A percentile compares a stretch with the other conserved stretches of the same genome.
These are phyloP conservation scores for Stropharia rugosoannulata DNA, from an alignment of 768 basidiomycete genomes.

Conservation along the genomic window DNA sequence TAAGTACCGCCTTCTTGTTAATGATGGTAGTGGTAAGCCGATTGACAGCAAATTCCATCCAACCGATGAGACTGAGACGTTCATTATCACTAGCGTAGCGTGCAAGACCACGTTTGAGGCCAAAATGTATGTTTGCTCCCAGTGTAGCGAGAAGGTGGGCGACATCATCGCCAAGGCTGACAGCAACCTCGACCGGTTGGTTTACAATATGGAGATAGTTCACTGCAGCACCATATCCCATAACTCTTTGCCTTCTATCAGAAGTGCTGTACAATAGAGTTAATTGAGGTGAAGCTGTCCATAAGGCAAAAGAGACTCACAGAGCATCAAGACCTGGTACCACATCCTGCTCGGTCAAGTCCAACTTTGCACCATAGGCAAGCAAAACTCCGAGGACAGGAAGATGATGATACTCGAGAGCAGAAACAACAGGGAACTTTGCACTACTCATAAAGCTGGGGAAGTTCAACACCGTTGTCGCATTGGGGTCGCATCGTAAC, in stretches of 20 bases:
- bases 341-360: conserved; percentile 33
- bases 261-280: conserved; percentile 11
- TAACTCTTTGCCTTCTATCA: conserved; percentile 13
- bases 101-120: conserved; percentile 22
- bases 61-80: conserved; percentile 34
- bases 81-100: conserved; percentile 15
- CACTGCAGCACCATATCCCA: conserved; percentile 19
- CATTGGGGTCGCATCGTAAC: conserved; percentile 40
- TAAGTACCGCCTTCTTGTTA: conserved; percentile 9
- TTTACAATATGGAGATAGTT: conserved; percentile 26
- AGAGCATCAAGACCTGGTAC: conserved; percentile 30
- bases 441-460: conserved; percentile 28
- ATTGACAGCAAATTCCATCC: conserved; percentile 32
- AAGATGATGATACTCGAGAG: conserved; percentile 32
- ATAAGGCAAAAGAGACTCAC: conserved; percentile 20
- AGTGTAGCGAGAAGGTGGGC: conserved; percentile 36
- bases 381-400: conserved; percentile 36
- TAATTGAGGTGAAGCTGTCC: neutral
- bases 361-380: conserved; percentile 39
- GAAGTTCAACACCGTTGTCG: conserved; percentile 35
- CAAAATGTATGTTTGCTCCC: conserved; percentile 34
- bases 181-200: conserved; percentile 37
- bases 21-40: conserved; percentile 21
- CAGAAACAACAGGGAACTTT: conserved; percentile 36
- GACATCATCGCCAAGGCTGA: conserved; percentile 35